Evolutionary conservation across 371 early-diverging fungal genomes (phyloP).

Genomic region (Coemansia sp.): DNA sequence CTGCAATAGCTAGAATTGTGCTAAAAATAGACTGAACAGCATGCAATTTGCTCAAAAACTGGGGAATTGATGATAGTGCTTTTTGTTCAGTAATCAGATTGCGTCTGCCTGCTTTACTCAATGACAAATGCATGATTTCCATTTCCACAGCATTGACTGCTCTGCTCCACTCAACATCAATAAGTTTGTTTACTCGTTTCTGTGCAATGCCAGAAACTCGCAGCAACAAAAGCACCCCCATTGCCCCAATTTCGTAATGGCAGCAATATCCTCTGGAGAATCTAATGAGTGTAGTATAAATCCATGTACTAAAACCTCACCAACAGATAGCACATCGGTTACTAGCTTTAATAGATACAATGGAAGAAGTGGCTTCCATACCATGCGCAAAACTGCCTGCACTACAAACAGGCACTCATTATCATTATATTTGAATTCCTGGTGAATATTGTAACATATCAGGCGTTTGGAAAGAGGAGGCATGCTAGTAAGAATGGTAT

Average conservation of each 20-base stretch:
- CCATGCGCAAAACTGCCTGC: not conserved
- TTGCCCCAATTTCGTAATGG: not conserved
- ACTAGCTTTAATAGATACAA: not conserved
- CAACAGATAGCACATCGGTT: not conserved
- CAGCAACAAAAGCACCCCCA: not conserved
- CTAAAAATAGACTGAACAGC: not conserved
- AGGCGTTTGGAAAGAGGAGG: no score
- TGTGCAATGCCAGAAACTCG: not conserved
- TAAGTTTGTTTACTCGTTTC: no score
- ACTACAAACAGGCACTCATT: not conserved
- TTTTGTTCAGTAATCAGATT: no score
- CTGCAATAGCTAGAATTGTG: not conserved
- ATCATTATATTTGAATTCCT: no score
- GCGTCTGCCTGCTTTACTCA: no score
- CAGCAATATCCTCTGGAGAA: not conserved
- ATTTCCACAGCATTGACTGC: no score
- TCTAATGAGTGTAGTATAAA: not conserved
- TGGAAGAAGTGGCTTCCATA: not conserved
- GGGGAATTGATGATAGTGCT: no score
- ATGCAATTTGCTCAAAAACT: no score
- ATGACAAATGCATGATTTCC: no score
- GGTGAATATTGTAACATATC: no score
- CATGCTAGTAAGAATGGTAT: no score
- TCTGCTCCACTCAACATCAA: no score
- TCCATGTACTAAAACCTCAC: not conserved